phyloP scores from a whole-genome alignment of 768 basidiomycete genomes.

The Amyloporia xantha region DNA sequence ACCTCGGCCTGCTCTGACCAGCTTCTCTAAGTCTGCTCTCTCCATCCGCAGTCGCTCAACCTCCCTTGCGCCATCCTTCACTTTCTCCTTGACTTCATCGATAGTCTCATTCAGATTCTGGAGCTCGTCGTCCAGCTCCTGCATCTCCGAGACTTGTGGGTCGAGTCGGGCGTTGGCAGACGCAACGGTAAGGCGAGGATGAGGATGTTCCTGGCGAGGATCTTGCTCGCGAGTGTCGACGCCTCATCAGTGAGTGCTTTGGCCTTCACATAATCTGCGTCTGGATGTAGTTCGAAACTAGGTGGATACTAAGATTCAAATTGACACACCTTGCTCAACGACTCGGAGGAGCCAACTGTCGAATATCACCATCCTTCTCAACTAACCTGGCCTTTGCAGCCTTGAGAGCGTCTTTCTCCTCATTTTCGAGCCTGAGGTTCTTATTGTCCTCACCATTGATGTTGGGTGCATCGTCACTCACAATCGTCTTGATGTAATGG shows the following conservation, averaged over 20 bases:
- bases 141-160: slow-evolving; percentile 75
- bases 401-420: slow-evolving; percentile 60
- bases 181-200: slow-evolving; percentile 71
- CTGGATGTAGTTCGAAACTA: background rate
- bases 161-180: slow-evolving; percentile 69
- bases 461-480: slow-evolving; percentile 78
- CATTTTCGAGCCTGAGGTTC: slow-evolving; percentile 50
- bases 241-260: slow-evolving; percentile 48
- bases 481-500: slow-evolving; percentile 80
- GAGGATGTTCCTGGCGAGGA: slow-evolving; percentile 78
- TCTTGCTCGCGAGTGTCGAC: slow-evolving; percentile 59
- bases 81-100: slow-evolving; percentile 47
- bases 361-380: slow-evolving; percentile 57
- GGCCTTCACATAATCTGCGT: slow-evolving; percentile 53
- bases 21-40: slow-evolving; percentile 64
- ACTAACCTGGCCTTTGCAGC: slow-evolving; percentile 54
- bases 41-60: slow-evolving; percentile 54
- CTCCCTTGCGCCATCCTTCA: slow-evolving; percentile 51
- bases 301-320: background rate
- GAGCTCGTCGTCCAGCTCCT: slow-evolving; percentile 61
- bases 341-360: slow-evolving; percentile 55
- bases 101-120: slow-evolving; percentile 45
- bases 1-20: slow-evolving; percentile 46
- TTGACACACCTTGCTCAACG: slow-evolving; percentile 55
- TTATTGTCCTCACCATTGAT: slow-evolving; percentile 79